A percentile compares a stretch with the other conserved stretches of the same genome.
Evolutionary conservation across 148 eudicot genomes (phyloP).

Genomic region (Limonium bicolor): DNA sequence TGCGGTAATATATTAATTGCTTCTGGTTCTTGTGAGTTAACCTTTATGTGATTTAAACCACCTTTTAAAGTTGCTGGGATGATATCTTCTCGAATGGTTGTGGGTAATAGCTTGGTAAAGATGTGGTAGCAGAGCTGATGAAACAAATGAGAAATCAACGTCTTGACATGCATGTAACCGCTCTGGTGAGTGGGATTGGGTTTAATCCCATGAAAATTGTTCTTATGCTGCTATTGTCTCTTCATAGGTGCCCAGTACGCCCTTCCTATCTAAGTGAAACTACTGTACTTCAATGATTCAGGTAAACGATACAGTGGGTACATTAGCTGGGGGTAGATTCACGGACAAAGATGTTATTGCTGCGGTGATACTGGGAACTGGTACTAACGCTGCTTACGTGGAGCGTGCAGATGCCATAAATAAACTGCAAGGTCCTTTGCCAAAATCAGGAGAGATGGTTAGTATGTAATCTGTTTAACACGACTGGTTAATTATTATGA

Average conservation of each 20-base stretch:
- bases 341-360: slow-evolving; percentile 48
- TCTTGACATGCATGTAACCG: slow-evolving; percentile 21
- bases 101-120: slow-evolving; percentile 24
- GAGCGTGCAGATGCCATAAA: slow-evolving; percentile 31
- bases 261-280: no score
- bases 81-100: neutral
- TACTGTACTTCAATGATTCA: slow-evolving; percentile 4
- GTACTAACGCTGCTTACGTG: slow-evolving; percentile 58
- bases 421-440: slow-evolving; percentile 18
- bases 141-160: slow-evolving; percentile 14
- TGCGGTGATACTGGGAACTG: slow-evolving; percentile 62
- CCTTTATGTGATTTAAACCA: neutral
- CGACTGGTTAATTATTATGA: neutral
- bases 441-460: slow-evolving; percentile 47
- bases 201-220: neutral
- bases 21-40: neutral
- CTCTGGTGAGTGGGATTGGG: slow-evolving; percentile 20
- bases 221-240: neutral
- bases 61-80: neutral
- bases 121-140: slow-evolving; percentile 23
- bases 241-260: neutral
- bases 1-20: slow-evolving; percentile 11
- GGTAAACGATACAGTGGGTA: slow-evolving; percentile 67
- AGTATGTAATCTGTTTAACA: neutral
- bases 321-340: slow-evolving; percentile 70